Conservation (phyloP, 2,329 filamentous ascomycete genomes). For the Pestalotiopsis fici region DNA sequence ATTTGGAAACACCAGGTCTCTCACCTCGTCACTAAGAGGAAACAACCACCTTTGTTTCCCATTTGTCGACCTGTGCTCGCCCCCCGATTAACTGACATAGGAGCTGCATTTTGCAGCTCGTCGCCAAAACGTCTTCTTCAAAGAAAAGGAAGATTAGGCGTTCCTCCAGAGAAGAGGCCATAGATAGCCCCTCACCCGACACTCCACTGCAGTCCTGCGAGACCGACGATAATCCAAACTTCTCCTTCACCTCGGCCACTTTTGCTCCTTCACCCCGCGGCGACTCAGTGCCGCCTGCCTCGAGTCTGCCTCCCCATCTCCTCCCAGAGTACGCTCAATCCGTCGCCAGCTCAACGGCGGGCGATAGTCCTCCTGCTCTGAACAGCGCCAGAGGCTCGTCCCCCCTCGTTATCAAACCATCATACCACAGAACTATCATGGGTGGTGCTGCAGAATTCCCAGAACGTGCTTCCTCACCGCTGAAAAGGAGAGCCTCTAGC, state of each 20-base stretch:
- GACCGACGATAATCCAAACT: slow-evolving; percentile 45
- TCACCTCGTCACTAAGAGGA: not conserved
- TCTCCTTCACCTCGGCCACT: slow-evolving; percentile 50
- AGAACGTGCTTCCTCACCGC: slow-evolving; percentile 63
- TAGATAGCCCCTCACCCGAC: slow-evolving; percentile 37
- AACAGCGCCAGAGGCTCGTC: slow-evolving; percentile 52
- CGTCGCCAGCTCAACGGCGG: slow-evolving; percentile 56
- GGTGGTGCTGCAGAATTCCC: slow-evolving; percentile 58
- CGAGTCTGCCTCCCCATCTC: slow-evolving; percentile 53
- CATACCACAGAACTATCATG: slow-evolving; percentile 56
- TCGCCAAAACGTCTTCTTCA: slow-evolving; percentile 71
- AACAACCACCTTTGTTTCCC: not conserved
- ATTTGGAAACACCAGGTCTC: not conserved
- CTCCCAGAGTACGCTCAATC: slow-evolving; percentile 55
- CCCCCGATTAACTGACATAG: slow-evolving; percentile 12
- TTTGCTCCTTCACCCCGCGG: slow-evolving; percentile 35
- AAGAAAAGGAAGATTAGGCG: slow-evolving; percentile 70
- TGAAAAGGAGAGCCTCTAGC: slow-evolving; percentile 65
- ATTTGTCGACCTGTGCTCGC: not conserved
- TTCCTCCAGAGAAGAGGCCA: slow-evolving; percentile 42
- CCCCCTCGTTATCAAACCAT: slow-evolving; percentile 45
- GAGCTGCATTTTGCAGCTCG: slow-evolving; percentile 68
- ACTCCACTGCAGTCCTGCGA: slow-evolving; percentile 55
- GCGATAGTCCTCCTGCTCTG: slow-evolving; percentile 38
- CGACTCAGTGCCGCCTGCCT: slow-evolving; percentile 42